Evolutionary conservation across 306 rosid genomes (phyloP), one percentile per base, ranked within the genome.

Genomic region (Styphnolobium japonicum): DNA sequence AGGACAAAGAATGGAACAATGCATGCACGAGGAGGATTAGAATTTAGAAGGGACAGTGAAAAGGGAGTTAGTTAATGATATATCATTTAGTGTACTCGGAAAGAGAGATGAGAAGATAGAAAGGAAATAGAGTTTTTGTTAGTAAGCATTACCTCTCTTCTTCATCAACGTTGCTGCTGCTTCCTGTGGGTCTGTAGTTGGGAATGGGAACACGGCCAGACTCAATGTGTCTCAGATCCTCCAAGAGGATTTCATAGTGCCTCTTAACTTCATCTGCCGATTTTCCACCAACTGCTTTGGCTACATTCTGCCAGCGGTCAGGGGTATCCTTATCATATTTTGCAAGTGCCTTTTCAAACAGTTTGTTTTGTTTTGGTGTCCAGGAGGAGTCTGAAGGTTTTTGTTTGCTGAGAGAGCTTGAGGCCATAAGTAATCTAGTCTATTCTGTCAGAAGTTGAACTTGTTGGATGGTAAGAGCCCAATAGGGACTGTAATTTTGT

Each of bases 221-320:
- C 49, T 90, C 94, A 0, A 87, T 87, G 48, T 56, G 87, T 36
- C 82, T 75, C 11, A 90, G 86, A 78, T 90, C 94, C 84, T 90
- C 91, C 42, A 87, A 53, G 51, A 90, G 94, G 36, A 87, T 58
- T 12, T 90, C 88, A 39, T 87, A 90, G 80, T 87, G 94, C 37
- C 67, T 82, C 86, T 87, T 86, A 46, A 90, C 89, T 70, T 90
- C 89, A 27, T 84, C 89, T 0, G 75, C 70, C 0, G 92, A 76
- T 77, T 90, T 88, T 0, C 66, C 85, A 14, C 90, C 91, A 25
- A 90, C 90, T 1, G 82, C 91, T 65, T 56, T 84, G 15, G 94
- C 90, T 11, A 90, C 84, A 66, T 87, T 90, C 62, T 86, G 88
- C 94, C 94, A 90, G 0, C 94, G 73, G 10, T 87, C 91, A 0